phyloP scores from a whole-genome alignment of 768 basidiomycete genomes.

The Calocybe indica region DNA sequence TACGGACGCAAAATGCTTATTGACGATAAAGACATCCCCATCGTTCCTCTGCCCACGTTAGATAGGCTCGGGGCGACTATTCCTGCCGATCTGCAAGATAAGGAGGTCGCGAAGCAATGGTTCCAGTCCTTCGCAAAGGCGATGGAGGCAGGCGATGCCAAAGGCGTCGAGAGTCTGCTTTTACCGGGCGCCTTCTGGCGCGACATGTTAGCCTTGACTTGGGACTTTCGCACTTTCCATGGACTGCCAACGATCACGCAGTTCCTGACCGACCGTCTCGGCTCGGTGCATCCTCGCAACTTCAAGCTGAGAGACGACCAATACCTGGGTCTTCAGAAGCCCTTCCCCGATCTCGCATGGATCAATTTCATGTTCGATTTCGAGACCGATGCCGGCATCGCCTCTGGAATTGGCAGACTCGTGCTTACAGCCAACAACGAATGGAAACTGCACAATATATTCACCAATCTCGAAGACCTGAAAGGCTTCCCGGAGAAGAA shows the following conservation, averaged over 20 bases:
- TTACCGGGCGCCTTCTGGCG: slow-evolving; percentile 22
- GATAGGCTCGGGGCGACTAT: slow-evolving; percentile 22
- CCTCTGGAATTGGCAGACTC: slow-evolving; percentile 48
- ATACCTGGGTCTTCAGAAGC: slow-evolving; percentile 24
- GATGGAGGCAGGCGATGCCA: slow-evolving; percentile 25
- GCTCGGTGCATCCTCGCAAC: background rate
- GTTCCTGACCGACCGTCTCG: slow-evolving; percentile 1
- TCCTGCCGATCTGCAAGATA: slow-evolving; percentile 27
- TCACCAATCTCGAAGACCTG: slow-evolving; percentile 54
- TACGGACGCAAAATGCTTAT: no score
- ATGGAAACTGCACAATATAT: slow-evolving; percentile 59
- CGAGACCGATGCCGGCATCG: slow-evolving; percentile 41
- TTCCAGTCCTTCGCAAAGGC: slow-evolving; percentile 29
- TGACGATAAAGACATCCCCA: background rate
- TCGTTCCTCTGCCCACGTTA: slow-evolving; percentile 17
- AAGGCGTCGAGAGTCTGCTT: slow-evolving; percentile 28
- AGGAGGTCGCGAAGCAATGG: slow-evolving; percentile 32
- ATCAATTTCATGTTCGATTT: slow-evolving; percentile 53
- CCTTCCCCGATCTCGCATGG: slow-evolving; percentile 47
- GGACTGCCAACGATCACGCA: slow-evolving; percentile 2
- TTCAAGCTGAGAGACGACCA: slow-evolving; percentile 15
- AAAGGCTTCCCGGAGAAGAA: slow-evolving; percentile 44
- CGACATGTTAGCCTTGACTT: slow-evolving; percentile 6
- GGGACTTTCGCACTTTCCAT: slow-evolving; percentile 5
- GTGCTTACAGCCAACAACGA: slow-evolving; percentile 35